A percentile compares a stretch with the other conserved stretches of the same genome.
Conservation (phyloP, 495 filamentous ascomycete species). For the Penicillium angulare region DNA sequence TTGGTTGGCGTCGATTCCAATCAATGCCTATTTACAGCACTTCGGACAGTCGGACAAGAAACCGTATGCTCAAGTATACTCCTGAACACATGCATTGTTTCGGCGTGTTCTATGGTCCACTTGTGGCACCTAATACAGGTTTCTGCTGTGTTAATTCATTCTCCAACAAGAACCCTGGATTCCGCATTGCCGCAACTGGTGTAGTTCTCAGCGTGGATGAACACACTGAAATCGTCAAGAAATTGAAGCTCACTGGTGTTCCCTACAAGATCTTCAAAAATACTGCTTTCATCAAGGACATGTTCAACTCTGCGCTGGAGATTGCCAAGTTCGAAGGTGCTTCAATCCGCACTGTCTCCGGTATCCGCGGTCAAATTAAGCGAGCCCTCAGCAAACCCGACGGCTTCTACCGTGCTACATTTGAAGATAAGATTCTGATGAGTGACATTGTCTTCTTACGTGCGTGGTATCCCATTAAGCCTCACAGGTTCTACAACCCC, state of each 20-base stretch:
- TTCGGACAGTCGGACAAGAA: constrained; percentile 86
- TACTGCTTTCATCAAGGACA: constrained; percentile 97
- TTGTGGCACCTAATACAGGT: constrained; percentile 92
- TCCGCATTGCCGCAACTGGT: constrained; percentile 91
- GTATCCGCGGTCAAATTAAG: constrained; percentile 95
- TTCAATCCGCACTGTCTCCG: constrained; percentile 90
- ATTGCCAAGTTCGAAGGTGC: constrained; percentile 98
- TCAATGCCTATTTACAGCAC: constrained; percentile 90
- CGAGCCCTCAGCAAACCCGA: constrained; percentile 86
- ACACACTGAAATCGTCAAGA: constrained; percentile 95
- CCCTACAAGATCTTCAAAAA: constrained; percentile 99
- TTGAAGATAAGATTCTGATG: constrained; percentile 97
- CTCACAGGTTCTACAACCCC: constrained; percentile 93
- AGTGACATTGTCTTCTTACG: constrained; percentile 93
- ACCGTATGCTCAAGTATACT: constrained; percentile 97
- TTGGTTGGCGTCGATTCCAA: constrained; percentile 97
- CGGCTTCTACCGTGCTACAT: constrained; percentile 91
- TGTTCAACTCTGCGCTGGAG: constrained; percentile 90
- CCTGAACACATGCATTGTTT: constrained; percentile 99
- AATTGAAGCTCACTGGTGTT: constrained; percentile 88
- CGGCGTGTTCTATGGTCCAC: constrained; percentile 89
- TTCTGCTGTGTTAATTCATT: constrained; percentile 93
- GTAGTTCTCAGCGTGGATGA: constrained; percentile 92
- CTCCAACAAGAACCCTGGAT: constrained; percentile 82
- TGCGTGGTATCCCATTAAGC: constrained; percentile 95